These are phyloP conservation scores for Nasturtium officinale DNA, from an alignment of 345 rosid genomes.

Conservation along the genomic window DNA sequence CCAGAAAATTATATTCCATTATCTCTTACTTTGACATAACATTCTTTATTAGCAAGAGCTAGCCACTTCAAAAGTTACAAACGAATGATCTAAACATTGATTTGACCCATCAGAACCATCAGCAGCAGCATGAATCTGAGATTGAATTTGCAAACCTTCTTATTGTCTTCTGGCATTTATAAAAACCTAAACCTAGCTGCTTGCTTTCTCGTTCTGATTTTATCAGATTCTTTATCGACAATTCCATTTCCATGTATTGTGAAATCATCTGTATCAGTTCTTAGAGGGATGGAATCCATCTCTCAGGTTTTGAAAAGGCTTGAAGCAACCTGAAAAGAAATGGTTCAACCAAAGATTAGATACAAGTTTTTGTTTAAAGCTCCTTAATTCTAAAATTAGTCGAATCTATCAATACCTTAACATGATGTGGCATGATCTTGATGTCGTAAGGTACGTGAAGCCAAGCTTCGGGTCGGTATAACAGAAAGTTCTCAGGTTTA, in stretches of 20 bases:
- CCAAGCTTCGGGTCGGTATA: conserved; percentile 88
- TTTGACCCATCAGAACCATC: conserved; percentile 21
- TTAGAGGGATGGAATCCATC: conserved; percentile 18
- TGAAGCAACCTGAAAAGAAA: conserved; percentile 60
- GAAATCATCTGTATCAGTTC: conserved; percentile 8
- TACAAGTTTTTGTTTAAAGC: neutral
- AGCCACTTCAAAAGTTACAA: conserved; percentile 17
- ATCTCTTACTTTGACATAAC: neutral
- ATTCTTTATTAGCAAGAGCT: conserved; percentile 23
- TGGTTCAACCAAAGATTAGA: neutral
- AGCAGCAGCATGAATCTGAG: conserved; percentile 15
- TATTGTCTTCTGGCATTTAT: conserved; percentile 6
- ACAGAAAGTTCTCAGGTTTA: conserved; percentile 88
- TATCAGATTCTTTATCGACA: conserved; percentile 4
- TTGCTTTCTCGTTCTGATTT: neutral
- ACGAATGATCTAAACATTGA: conserved; percentile 18
- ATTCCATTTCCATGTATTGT: neutral
- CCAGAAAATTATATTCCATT: neutral
- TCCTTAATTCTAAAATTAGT: neutral
- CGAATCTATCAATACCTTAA: conserved; percentile 58
- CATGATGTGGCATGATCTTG: conserved; percentile 97
- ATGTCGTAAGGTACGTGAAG: conserved; percentile 84
- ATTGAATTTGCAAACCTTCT: conserved; percentile 9
- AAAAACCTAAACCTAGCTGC: conserved; percentile 11
- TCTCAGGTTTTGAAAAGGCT: conserved; percentile 52